Evolutionary conservation across 768 basidiomycete genomes (phyloP).

Genomic region (Mycena vitilis): DNA sequence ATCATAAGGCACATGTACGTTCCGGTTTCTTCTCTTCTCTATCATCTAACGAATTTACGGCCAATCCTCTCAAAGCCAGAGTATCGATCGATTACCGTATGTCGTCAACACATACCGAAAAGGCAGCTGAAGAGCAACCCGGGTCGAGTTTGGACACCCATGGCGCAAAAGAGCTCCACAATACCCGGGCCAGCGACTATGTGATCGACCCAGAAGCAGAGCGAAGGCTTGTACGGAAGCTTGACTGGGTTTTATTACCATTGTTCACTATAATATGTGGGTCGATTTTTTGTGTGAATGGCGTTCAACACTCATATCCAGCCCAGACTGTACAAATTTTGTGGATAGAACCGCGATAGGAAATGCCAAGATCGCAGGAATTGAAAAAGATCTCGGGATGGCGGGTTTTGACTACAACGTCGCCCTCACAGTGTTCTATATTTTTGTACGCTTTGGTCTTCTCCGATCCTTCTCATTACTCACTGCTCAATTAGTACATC

Average conservation of each 20-base stretch:
- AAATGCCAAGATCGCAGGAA: slow-evolving; percentile 48
- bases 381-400: slow-evolving; percentile 57
- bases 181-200: neutral
- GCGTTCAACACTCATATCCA: neutral
- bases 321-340: slow-evolving; percentile 51
- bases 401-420: slow-evolving; percentile 55
- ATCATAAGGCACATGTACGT: no score
- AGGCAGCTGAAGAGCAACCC: slow-evolving; percentile 3
- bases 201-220: slow-evolving; percentile 49
- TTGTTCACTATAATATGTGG: slow-evolving; percentile 54
- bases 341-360: slow-evolving; percentile 49
- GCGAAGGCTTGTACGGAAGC: slow-evolving; percentile 48
- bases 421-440: slow-evolving; percentile 55
- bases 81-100: neutral
- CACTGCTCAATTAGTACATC: slow-evolving; percentile 44
- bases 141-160: slow-evolving; percentile 2
- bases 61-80: no score
- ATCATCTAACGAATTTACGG: no score
- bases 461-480: neutral
- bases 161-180: slow-evolving; percentile 14
- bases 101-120: slow-evolving; percentile 16
- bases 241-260: slow-evolving; percentile 50
- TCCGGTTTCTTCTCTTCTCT: no score
- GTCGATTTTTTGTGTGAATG: slow-evolving; percentile 27
- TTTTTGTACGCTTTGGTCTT: slow-evolving; percentile 43